A percentile compares a stretch with the other conserved stretches of the same genome.
These are phyloP conservation scores for Colletotrichum sp. DNA, from an alignment of 2,329 filamentous ascomycete species.

Conservation along the genomic window DNA sequence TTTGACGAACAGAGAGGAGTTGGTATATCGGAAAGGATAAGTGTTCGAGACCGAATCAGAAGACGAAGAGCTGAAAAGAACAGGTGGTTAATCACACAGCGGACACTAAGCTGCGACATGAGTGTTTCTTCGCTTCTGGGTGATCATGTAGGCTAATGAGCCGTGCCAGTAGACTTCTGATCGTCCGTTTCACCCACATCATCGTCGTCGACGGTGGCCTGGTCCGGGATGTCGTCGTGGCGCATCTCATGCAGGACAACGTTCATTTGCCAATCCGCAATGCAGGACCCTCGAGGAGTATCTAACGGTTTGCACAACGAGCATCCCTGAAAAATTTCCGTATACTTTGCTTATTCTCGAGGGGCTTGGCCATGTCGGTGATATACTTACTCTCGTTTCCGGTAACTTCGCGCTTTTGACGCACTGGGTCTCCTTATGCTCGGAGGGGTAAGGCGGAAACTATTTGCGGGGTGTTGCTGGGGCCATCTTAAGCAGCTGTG, in stretches of 20 bases:
- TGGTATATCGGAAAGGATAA: too few relatives aligned
- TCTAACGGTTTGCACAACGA: background rate
- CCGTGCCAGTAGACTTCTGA: too few relatives aligned
- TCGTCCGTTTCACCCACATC: too few relatives aligned
- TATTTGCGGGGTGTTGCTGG: background rate
- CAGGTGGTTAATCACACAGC: too few relatives aligned
- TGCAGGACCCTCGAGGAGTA: background rate
- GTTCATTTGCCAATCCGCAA: background rate
- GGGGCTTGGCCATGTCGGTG: background rate
- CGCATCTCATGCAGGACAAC: background rate
- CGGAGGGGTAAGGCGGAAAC: background rate
- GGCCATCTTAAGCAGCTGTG: background rate
- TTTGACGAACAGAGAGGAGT: too few relatives aligned
- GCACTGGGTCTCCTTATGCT: background rate
- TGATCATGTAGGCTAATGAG: too few relatives aligned
- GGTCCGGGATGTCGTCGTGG: too few relatives aligned
- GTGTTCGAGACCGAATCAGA: too few relatives aligned
- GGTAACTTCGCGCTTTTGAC: background rate
- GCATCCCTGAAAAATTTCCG: background rate
- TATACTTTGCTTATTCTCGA: background rate
- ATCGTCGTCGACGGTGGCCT: too few relatives aligned
- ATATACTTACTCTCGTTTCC: background rate
- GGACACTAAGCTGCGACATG: too few relatives aligned
- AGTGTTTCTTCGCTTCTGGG: too few relatives aligned
- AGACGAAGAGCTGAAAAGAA: too few relatives aligned